Percentiles rank a stretch among this genome's conserved stretches.
Conservation (phyloP, 1,284 basidiomycete genomes). For the Austroboletus olivaceoglutinosus region DNA sequence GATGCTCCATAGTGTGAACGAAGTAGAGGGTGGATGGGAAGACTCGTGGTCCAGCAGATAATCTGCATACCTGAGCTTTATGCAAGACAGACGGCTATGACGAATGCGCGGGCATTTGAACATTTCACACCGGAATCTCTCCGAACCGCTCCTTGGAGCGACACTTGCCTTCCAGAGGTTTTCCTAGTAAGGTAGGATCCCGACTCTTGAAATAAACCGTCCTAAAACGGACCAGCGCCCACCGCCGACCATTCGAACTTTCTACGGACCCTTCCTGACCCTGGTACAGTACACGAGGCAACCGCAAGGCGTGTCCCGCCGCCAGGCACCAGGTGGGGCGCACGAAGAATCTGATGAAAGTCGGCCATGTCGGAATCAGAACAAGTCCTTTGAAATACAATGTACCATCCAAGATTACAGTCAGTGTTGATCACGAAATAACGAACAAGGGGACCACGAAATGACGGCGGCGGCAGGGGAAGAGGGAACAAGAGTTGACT, state of each 20-base stretch:
- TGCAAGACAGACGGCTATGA: constrained; percentile 4
- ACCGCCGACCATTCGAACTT: constrained; percentile 5
- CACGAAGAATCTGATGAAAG: neutral
- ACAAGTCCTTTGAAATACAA: no score
- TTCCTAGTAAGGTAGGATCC: neutral
- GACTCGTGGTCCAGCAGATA: neutral
- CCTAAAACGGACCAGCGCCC: constrained; percentile 8
- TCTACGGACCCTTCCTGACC: neutral
- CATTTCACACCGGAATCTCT: neutral
- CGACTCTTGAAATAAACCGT: neutral
- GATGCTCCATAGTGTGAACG: constrained; percentile 8
- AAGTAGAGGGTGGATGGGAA: no score
- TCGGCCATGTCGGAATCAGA: neutral
- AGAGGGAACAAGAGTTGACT: no score
- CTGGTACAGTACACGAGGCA: constrained; percentile 9
- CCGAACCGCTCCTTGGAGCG: constrained; percentile 8
- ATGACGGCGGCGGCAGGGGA: no score
- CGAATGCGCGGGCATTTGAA: neutral
- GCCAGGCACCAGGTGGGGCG: constrained; percentile 8
- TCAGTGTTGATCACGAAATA: no score
- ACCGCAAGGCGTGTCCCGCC: neutral
- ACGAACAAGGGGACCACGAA: no score
- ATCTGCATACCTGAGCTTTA: constrained; percentile 18
- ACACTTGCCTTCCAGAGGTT: constrained; percentile 17
- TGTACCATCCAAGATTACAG: no score